Evolutionary conservation across 129 eudicot genomes (phyloP), one percentile per base, ranked within the genome.

Genomic region (Pulicaria dysenterica): DNA sequence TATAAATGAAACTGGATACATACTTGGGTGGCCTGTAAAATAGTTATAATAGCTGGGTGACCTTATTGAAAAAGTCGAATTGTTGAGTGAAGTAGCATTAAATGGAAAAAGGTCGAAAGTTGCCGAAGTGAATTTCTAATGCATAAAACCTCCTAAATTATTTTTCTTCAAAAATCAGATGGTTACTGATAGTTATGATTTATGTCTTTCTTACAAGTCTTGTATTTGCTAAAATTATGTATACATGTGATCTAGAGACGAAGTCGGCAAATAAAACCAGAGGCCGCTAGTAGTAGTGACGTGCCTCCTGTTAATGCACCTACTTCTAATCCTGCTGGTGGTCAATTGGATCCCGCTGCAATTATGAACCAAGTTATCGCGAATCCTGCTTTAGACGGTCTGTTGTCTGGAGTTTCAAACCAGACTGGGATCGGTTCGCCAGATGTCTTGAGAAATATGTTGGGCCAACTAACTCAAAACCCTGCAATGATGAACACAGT

Each of bases 361-460:
- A 79, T 85, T 37, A 86, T 88, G 92, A 88, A 90, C 53, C 88
- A 91, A 59, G 76, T 86, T 66, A 84, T 95, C 13, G 72, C 85
- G 1, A 85, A 65, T 76, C 97, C 99, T 38, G 91, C 99, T 63
- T 67, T 95, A 51, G 83, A 85, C 61, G 97, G 95, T 55, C 55
- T 95, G 40, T 73, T 95, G 44, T 77, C 96, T 8, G 99, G 99
- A 64, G 94, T 95, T 70, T 89, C 99, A 58, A 85, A 72, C 69
- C 99, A 95, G 70, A 79, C 99, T 3, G 99, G 99, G 56, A 80
- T 87, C 2, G 97, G 97, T 36, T 91, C 99, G 3, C 96, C 97
- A 0, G 89, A 88, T 64, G 81, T 78, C 11, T 69, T 95, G 82
- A 88, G 97, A 78, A 91, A 85, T 60, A 90, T 95, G 97, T 69